Evolutionary conservation across 2,329 filamentous ascomycete genomes (phyloP).

Genomic region (Lachnellula suecica): DNA sequence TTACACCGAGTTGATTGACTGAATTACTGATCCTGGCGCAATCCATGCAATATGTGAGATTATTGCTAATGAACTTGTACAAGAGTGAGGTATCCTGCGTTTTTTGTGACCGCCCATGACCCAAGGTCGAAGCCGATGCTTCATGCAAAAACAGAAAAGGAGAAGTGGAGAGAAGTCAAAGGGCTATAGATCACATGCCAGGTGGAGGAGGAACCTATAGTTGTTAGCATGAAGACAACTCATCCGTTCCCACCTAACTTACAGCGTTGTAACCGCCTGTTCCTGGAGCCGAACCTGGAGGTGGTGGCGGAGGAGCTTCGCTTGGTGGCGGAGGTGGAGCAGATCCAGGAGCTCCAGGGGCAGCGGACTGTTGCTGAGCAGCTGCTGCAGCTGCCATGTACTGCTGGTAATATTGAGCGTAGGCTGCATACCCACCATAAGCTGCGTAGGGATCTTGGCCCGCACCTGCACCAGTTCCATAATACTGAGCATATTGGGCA

Average conservation of each 20-base stretch:
- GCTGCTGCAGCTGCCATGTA: constrained; percentile 59
- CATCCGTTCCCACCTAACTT: constrained; percentile 11
- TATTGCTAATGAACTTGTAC: constrained; percentile 17
- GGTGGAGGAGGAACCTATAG: constrained; percentile 49
- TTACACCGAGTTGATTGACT: constrained; percentile 33
- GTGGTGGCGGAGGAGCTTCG: constrained; percentile 60
- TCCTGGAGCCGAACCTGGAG: constrained; percentile 53
- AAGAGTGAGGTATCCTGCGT: constrained; percentile 25
- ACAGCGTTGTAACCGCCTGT: constrained; percentile 59
- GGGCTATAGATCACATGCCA: constrained; percentile 38
- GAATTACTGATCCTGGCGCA: constrained; percentile 1
- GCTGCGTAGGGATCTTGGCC: constrained; percentile 92
- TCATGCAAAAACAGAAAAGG: constrained; percentile 2
- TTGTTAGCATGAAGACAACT: constrained; percentile 6
- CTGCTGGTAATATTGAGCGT: constrained; percentile 72
- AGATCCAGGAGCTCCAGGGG: constrained; percentile 45
- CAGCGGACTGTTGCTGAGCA: constrained; percentile 39
- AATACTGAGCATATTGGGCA: constrained; percentile 83
- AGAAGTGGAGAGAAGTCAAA: constrained; percentile 1
- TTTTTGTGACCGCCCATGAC: constrained; percentile 7
- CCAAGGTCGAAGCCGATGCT: neutral
- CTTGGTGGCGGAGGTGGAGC: constrained; percentile 57
- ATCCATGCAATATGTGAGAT: constrained; percentile 3
- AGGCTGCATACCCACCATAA: constrained; percentile 84
- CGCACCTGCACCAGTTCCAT: constrained; percentile 54